A percentile compares a stretch with the other conserved stretches of the same genome.
Evolutionary conservation across 495 filamentous ascomycete species (phyloP).

Genomic region (Neurospora sp.): DNA sequence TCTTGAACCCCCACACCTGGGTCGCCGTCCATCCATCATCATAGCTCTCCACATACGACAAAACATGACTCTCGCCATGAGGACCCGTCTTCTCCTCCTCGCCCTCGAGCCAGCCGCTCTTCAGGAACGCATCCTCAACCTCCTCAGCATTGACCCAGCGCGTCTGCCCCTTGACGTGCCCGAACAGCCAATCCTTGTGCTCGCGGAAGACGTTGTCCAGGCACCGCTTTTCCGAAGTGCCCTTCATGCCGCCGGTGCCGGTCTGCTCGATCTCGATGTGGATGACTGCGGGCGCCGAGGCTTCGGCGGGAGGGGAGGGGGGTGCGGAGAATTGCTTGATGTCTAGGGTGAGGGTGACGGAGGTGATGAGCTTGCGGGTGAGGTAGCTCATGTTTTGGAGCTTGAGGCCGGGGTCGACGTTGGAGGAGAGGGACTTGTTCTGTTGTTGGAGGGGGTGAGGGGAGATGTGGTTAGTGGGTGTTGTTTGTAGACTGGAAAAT

Average conservation of each 20-base stretch:
- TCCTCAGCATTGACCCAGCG: constrained; percentile 37
- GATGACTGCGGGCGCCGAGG: constrained; percentile 30
- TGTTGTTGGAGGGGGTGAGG: constrained; percentile 22
- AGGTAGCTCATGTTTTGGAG: constrained; percentile 82
- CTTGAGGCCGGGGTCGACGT: constrained; percentile 58
- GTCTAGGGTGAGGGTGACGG: constrained; percentile 63
- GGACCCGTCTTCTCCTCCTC: constrained; percentile 40
- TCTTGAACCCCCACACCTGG: constrained; percentile 48
- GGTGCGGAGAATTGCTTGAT: constrained; percentile 51
- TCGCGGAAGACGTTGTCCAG: constrained; percentile 61
- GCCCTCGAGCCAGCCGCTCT: constrained; percentile 42
- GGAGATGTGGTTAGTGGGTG: not conserved
- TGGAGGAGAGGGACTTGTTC: constrained; percentile 73
- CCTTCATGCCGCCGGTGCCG: constrained; percentile 63
- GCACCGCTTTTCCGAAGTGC: constrained; percentile 59
- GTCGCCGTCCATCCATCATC: constrained; percentile 49
- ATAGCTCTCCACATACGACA: constrained; percentile 45
- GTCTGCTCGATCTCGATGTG: constrained; percentile 80
- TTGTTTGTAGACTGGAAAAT: not conserved
- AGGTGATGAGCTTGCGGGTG: constrained; percentile 61
- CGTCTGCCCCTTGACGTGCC: constrained; percentile 52
- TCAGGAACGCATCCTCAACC: constrained; percentile 35
- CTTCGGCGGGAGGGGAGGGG: constrained; percentile 30
- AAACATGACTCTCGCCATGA: constrained; percentile 36
- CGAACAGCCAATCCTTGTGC: constrained; percentile 77